Evolutionary conservation across 805 yeast genomes (phyloP).

Genomic region (Barnettozyma siamensis): DNA sequence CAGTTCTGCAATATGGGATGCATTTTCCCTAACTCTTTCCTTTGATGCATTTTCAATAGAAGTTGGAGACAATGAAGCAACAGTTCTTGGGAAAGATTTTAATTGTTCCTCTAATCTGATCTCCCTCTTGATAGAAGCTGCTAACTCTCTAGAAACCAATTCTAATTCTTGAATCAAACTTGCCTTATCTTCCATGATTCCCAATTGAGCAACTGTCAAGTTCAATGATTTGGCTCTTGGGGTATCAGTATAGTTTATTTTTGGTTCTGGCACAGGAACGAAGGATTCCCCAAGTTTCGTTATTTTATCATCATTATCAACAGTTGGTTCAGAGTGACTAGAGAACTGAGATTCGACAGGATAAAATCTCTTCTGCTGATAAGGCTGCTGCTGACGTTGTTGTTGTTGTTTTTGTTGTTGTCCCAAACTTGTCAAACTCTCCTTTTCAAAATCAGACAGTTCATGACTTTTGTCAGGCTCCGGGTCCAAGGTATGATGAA

Average conservation of each 20-base stretch:
- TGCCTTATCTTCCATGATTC: slow-evolving; percentile 53
- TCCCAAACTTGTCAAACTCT: too few relatives aligned
- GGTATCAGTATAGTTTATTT: not conserved
- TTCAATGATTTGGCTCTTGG: slow-evolving; percentile 22
- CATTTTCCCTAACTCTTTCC: slow-evolving; percentile 28
- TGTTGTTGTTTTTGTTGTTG: too few relatives aligned
- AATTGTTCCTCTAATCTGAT: slow-evolving; percentile 48
- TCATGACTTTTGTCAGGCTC: not conserved
- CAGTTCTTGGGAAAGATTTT: slow-evolving; percentile 2
- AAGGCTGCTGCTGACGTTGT: too few relatives aligned
- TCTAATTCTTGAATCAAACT: slow-evolving; percentile 58
- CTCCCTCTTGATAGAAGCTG: slow-evolving; percentile 66
- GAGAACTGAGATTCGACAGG: not conserved
- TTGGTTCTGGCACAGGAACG: slow-evolving; percentile 5
- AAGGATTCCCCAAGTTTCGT: slow-evolving; percentile 16
- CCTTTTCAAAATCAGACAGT: not conserved
- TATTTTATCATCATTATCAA: not conserved
- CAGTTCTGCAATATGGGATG: slow-evolving; percentile 43
- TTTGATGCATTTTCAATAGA: slow-evolving; percentile 1
- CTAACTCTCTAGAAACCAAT: slow-evolving; percentile 65
- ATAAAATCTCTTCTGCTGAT: too few relatives aligned
- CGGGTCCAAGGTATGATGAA: slow-evolving; percentile 7
- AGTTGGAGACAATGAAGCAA: slow-evolving; percentile 2
- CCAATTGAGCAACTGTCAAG: slow-evolving; percentile 56
- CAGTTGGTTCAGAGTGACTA: not conserved